A percentile compares a stretch with the other conserved stretches of the same genome.
Conservation (phyloP, 2,329 filamentous ascomycete genomes). For the Alternaria ethzedia region DNA sequence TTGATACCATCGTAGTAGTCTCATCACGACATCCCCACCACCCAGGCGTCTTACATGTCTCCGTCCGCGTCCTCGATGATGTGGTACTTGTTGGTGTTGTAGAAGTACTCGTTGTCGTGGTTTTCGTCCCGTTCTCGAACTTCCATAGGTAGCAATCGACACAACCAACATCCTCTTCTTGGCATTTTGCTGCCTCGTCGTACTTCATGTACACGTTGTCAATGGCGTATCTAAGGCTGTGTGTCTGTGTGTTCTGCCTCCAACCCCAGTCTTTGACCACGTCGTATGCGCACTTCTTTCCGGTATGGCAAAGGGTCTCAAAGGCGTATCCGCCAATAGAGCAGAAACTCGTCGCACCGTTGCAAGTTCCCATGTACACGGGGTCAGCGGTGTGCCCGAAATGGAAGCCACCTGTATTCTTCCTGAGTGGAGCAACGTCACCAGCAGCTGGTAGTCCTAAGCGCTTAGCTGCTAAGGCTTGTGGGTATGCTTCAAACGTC, state of each 20-base stretch:
- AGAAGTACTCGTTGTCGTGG: conserved; percentile 31
- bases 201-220: conserved; percentile 46
- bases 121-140: conserved; percentile 44
- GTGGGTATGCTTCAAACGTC: conserved; percentile 46
- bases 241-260: conserved; percentile 42
- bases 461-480: conserved; percentile 43
- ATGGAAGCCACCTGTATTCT: conserved; percentile 44
- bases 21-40: conserved; percentile 48
- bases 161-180: conserved; percentile 43
- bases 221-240: conserved; percentile 43
- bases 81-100: conserved; percentile 33
- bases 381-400: conserved; percentile 47
- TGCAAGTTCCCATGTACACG: conserved; percentile 48
- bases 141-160: conserved; percentile 48
- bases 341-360: conserved; percentile 44
- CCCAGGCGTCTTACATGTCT: conserved; percentile 46
- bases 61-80: conserved; percentile 38
- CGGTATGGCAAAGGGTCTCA: conserved; percentile 46
- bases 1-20: conserved; percentile 34
- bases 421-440: conserved; percentile 38
- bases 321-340: conserved; percentile 47
- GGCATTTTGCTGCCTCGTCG: conserved; percentile 41
- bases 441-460: conserved; percentile 40
- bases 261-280: conserved; percentile 48
- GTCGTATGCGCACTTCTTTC: conserved; percentile 45